Percentiles rank a stretch among this genome's conserved stretches.
Conservation (phyloP, 176 grass and related monocot genomes). For the Carex pumila region DNA sequence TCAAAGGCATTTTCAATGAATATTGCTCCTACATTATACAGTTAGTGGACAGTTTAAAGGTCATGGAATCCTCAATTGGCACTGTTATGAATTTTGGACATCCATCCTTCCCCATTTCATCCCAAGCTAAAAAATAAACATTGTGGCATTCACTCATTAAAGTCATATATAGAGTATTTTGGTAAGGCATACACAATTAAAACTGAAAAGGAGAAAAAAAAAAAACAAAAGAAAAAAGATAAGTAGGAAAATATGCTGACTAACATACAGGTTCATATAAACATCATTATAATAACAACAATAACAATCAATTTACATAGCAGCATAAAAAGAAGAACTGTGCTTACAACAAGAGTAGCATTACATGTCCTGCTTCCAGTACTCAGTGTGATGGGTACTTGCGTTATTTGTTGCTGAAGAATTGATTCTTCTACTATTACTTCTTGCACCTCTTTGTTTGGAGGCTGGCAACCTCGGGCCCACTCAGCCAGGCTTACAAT, state of each 20-base stretch:
- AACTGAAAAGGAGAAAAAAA: neutral
- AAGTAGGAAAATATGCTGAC: neutral
- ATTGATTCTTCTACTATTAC: constrained; percentile 23
- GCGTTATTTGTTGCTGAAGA: constrained; percentile 33
- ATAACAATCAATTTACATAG: neutral
- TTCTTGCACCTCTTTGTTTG: constrained; percentile 22
- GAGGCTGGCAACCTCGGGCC: constrained; percentile 50
- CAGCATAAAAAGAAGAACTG: neutral
- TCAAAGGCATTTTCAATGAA: neutral
- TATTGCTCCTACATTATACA: neutral
- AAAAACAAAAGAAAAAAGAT: too few relatives aligned
- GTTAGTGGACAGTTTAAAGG: neutral
- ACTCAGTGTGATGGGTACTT: constrained; percentile 58
- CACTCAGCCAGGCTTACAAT: constrained; percentile 67
- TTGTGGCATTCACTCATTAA: neutral
- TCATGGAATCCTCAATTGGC: neutral
- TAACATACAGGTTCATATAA: neutral
- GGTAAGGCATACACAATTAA: neutral
- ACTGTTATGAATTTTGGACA: neutral
- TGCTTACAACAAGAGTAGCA: constrained; percentile 80
- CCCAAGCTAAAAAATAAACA: neutral
- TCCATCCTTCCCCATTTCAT: neutral
- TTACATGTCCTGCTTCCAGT: constrained; percentile 56
- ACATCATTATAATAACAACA: neutral
- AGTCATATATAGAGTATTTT: neutral